Base-by-base conservation (phyloP, 176 grass and related monocot species). In the Cenchrus americanus region DNA sequence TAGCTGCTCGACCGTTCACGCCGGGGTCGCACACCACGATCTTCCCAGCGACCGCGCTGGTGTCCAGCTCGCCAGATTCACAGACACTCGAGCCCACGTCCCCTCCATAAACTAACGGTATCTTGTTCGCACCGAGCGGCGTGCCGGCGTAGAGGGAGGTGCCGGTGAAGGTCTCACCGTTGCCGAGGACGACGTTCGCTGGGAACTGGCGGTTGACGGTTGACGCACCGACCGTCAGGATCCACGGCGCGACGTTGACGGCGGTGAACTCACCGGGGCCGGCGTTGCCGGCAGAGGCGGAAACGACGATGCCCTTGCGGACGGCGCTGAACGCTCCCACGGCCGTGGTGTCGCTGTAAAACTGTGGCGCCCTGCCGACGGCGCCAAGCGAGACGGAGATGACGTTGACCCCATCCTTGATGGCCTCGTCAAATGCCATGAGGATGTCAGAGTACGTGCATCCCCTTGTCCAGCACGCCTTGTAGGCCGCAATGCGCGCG, bases 141-240 rank as follows among this genome's bases (percentile, higher is more conserved):
- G 79, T 0, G 30, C 84, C 85, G n/a, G 55, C 37, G 14, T 95
- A 85, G 0, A 92, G 76, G 11, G 90, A 72, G 0, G 58, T 76
- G 64, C 82, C 84, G 3, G 19, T 51, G 49, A 87, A 82, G 71
- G 32, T 73, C 1, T 71, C 73, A 1, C 85, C 84, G 47, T 81
- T 59, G 24, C 87, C 90, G 8, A 94, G 89, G 8, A 89, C 40
- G 43, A 92, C 77, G 42, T 76, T 64, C 0, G 81, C 83, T 0
- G 71, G 87, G 73, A 94, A 91, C 17, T 10, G 51, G 22, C 90
- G 85, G 83, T 92, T 86, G 23, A 94, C 50, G 22, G 73, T 80
- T 10, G 84, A 83, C 12, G 92, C 92, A 2, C 84, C 92, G 8
- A 94, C 90, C 5, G 92, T 94, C 64, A 86, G 17, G 63, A 90